Base-by-base conservation (phyloP, 2,329 filamentous ascomycete species). In the Raffaelea deltoideospora region DNA sequence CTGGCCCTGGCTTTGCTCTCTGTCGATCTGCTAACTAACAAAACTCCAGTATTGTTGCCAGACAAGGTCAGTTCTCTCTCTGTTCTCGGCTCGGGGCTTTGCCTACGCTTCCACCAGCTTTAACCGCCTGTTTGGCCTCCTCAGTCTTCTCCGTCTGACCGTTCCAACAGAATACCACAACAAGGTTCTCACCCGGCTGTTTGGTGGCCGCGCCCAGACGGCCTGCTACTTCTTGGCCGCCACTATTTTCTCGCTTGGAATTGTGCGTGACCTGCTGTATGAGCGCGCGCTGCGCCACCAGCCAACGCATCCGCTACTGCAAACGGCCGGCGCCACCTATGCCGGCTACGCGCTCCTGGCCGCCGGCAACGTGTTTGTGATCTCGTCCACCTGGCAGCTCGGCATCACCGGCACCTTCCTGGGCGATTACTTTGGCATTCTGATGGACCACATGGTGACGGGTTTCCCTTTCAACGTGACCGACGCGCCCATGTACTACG, bases 341-440 rank as follows among this genome's bases (percentile, higher is more conserved):
- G 57, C 78, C 15, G 84, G 82, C 30, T 79, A 78, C 44, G 69
- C 63, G 5, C 72, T 96, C 38, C 71, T 96, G 48, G 67, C 68
- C 21, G 53, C 63, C 27, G 90, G 90, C 40, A 95, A 94, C 57
- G 59, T 80, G 35, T 74, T 98, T 26, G 90, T 98, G 34, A 50
- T 96, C 35, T 79, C 79, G 24, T 90, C 82, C 42, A 96, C 93
- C 61, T 95, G 77, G 76, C 81, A 78, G 24, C 75, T 98, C 29
- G 90, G 90, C 40, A 75, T 98, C 51, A 95, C 86, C 1, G 90
- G 90, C 44, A 98, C 90, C 27, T 98, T 95, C 56, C 67, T 98
- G 26, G 90, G 90, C 48, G 90, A 98, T 64, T 98, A 98, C 67
- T 98, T 96, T 55, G 90, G 90, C 48, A 95, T 96, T 56, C 68